Evolutionary conservation across 805 yeast genomes (phyloP), one percentile per base, ranked within the genome.

Genomic region (Metschnikowia lochheadii): DNA sequence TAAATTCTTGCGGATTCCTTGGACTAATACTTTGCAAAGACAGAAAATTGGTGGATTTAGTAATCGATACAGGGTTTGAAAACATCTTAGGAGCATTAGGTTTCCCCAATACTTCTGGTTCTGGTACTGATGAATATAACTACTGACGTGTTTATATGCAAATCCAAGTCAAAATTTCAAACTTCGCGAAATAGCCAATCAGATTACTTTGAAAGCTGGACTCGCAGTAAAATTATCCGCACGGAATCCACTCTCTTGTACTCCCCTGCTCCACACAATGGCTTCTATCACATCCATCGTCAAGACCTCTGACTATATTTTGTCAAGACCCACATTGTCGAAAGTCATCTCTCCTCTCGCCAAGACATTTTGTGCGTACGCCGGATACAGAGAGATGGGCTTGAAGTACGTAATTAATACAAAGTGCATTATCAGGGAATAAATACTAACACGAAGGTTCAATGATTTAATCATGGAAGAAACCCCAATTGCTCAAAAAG

Each of bases 321-420:
- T 87, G 67, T 84, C 84, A 61, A 81, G 89, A 58, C 96, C 98
- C 49, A 66, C 82, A 45, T 81, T 94, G 65, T 80, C 87, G 58
- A 83, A 84, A 67, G 69, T 91, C 59, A 77, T 87, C 57, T 79
- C 85, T 32, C 98, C 99, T 57, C 78, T 85, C 37, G 87, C 97
- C 43, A 81, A 84, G 65, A 75, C 81, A 60, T 91, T 85, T 73
- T 75, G 80, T 60, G 76, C 83, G 59, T 78, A 80, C 58, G 79
- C 96, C 50, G 98, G 98, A 53, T 94, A 94, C 87, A 87, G 98
- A 79, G 82, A 90, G 71, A 72, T 94, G 76, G 99, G 99, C 49
- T 81, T 94, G 63, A 89, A 75, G 77, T 72, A 62, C 43, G 69
- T 66, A 56, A 5, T 44, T 35, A 35, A 23, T 15, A 17, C 23